phyloP scores from a whole-genome alignment of 1,284 basidiomycete genomes.

The Malassezia pachydermatis region DNA sequence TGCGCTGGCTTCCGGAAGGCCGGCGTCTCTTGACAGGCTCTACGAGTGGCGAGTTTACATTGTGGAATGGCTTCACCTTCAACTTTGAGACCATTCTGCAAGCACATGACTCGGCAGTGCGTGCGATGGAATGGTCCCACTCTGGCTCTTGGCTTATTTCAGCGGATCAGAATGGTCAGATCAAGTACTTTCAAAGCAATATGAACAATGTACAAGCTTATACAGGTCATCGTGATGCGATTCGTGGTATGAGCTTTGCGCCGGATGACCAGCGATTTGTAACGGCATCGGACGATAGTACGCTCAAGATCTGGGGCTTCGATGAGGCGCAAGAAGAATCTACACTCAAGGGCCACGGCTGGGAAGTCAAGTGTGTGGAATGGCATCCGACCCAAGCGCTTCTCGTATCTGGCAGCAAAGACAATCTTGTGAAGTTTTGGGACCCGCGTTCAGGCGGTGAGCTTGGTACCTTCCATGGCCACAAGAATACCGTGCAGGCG shows the following conservation, averaged over 20 bases:
- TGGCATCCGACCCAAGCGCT: constrained; percentile 96
- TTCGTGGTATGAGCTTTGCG: constrained; percentile 78
- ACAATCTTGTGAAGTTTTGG: constrained; percentile 98
- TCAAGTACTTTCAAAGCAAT: constrained; percentile 98
- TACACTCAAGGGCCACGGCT: constrained; percentile 81
- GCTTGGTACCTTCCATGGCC: constrained; percentile 58
- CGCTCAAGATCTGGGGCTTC: constrained; percentile 89
- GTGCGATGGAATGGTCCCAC: constrained; percentile 77
- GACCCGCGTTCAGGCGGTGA: constrained; percentile 58
- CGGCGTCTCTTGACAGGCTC: constrained; percentile 85
- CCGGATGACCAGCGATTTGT: constrained; percentile 85
- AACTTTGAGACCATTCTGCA: constrained; percentile 98
- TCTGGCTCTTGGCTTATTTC: constrained; percentile 83
- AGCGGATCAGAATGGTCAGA: constrained; percentile 80
- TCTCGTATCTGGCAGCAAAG: constrained; percentile 81
- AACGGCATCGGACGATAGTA: constrained; percentile 86
- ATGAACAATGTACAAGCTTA: constrained; percentile 96
- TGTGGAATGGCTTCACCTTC: constrained; percentile 98
- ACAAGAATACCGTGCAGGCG: constrained; percentile 93
- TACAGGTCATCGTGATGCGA: constrained; percentile 63
- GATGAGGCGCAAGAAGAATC: constrained; percentile 79
- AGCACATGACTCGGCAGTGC: constrained; percentile 88
- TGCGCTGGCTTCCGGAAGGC: constrained; percentile 91
- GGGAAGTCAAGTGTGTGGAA: constrained; percentile 96
- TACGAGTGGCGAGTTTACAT: constrained; percentile 91